phyloP scores from a whole-genome alignment of 129 eudicot species.

The Oenanthe sinensis region DNA sequence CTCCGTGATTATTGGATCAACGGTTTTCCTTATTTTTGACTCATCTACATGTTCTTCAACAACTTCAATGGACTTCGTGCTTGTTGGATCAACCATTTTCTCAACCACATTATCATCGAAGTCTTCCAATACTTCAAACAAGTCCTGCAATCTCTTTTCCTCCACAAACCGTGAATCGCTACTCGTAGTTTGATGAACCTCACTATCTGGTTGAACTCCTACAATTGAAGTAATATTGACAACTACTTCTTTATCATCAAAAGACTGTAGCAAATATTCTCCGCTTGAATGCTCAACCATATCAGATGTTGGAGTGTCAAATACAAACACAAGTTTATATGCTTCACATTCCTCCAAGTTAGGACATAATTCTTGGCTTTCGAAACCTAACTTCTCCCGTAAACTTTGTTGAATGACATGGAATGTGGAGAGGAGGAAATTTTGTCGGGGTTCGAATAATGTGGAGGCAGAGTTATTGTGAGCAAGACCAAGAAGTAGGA shows the following conservation, averaged over 20 bases:
- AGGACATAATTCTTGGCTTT: constrained; percentile 1
- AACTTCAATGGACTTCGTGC: constrained; percentile 26
- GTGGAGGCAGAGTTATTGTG: constrained; percentile 7
- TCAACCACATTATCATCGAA: constrained; percentile 26
- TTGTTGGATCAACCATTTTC: constrained; percentile 22
- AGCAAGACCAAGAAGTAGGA: constrained; percentile 33
- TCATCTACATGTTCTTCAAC: constrained; percentile 14
- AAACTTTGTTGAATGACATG: constrained; percentile 17
- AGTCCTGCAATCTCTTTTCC: constrained; percentile 30
- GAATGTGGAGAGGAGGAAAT: constrained; percentile 23
- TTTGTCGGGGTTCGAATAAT: constrained; percentile 10
- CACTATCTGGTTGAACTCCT: background rate
- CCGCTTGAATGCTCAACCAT: constrained; percentile 5
- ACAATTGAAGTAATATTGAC: background rate
- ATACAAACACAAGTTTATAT: constrained; percentile 47
- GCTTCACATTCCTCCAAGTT: constrained; percentile 47
- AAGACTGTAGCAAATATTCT: background rate
- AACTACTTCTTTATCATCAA: background rate
- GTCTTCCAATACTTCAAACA: constrained; percentile 1
- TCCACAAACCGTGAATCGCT: constrained; percentile 2
- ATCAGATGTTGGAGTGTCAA: constrained; percentile 21
- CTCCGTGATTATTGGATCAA: constrained; percentile 15
- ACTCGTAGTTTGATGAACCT: background rate
- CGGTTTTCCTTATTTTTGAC: constrained; percentile 22
- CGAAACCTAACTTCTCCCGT: constrained; percentile 14